Base-by-base conservation (phyloP, 2,329 filamentous ascomycete genomes). In the Mycogone perniciosa region DNA sequence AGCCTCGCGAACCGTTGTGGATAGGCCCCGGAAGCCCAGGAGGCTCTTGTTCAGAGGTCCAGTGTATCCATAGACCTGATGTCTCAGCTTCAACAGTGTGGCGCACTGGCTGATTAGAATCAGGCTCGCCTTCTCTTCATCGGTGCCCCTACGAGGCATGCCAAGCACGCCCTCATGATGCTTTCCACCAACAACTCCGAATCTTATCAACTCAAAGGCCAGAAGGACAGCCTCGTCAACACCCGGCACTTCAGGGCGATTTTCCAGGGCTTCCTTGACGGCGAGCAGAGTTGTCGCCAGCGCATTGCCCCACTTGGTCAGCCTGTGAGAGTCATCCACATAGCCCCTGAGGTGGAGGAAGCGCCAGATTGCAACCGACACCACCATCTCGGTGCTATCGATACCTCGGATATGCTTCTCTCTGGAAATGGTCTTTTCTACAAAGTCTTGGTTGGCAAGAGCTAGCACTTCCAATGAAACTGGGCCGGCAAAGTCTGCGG, bases 271-370 rank as follows among this genome's bases (percentile, higher is more conserved):
- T 41, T 80, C 77, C 56, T 82, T 72, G 26, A 91, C 69, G 7
- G 77, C 72, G 51, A 83, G 73, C 29, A 95, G 71, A 4, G 87
- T 84, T 31, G 81, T 80, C 31, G 84, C 82, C 37, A 97, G 75
- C 20, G 88, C 88, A 60, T 84, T 82, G 11, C 92, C 93, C 89
- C 90, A 96, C 7, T 75, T 70, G 7, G 91, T 96, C 54, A 96
- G 76, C 53, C 84, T 81, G 67, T 97, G 92, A 44, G 80, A 75
- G 46, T 84, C 77, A 59, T 93, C 82, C 43, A 95, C 77, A 62
- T 96, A 99, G 27, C 86, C 90, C 53, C 91, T 83, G 44, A 97
- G 76, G 63, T 96, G 89, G 26, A 99, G 76, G 68, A 96, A 93
- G 50, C 90, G 82, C 86, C 89, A 96, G 52, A 92, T 78, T 6